Base-by-base conservation (phyloP, 2,329 filamentous ascomycete species). In the Alternaria gansuensis region DNA sequence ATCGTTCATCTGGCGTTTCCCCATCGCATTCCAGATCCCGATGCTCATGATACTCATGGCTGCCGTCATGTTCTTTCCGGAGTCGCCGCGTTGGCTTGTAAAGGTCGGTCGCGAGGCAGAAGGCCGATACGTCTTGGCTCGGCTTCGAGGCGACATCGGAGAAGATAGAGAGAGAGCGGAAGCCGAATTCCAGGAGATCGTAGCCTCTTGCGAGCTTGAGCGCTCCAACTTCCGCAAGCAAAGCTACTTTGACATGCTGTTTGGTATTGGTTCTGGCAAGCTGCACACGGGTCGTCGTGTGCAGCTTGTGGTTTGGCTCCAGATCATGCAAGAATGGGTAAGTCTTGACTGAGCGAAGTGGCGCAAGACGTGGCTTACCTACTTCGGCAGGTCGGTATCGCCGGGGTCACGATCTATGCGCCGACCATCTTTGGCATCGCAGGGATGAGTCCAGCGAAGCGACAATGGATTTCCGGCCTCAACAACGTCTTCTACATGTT, bases 311-410 rank as follows among this genome's bases (percentile, higher is more conserved):
- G 82, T 91, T 34, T 91, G 88, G 88, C 80, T 91, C 8, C 88
- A 90, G 75, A 88, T 90, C 43, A 84, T 90, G 70, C 88, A 90
- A 68, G 85, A 89, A 66, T 90, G 88, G 87, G 83, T 88, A 51
- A 87, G 88, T 7, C 23, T 5, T 29, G 2, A 9, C 21, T 17
- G n/a, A 17, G 17, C 17, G 6, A 21, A 5, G 8, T 10, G 9
- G 5, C 14, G 8, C 36, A 37, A 2, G 1, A 39, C 0, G 13
- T 39, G 17, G 2, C 37, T 39, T 1, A 39, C 37, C 3, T 13
- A 11, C 11, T 11, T 0, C 11, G 10, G 17, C 2, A 40, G 37
- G 53, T 58, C 7, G 55, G 55, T 26, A 58, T 58, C 60, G 87
- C 88, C 0, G 88, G 87, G 40, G 87, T 91, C 3, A 90, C 88